These are phyloP conservation scores for Saturnispora kantuleensis DNA, from an alignment of 805 yeast species.

Conservation along the genomic window DNA sequence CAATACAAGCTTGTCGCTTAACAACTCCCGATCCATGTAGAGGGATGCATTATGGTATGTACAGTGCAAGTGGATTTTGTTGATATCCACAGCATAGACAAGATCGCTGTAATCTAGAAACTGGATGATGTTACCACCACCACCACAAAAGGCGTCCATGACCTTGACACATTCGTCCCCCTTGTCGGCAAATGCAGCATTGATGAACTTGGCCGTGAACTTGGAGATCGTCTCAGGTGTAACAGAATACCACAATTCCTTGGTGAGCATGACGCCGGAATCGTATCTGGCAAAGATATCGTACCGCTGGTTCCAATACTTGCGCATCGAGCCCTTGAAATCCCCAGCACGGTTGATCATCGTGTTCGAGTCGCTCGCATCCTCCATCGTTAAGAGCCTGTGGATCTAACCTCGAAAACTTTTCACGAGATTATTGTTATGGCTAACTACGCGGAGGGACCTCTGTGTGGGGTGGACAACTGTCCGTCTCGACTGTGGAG, in stretches of 20 bases:
- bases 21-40: slow-evolving; percentile 4
- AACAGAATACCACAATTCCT: slow-evolving; percentile 78
- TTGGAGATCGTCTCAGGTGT: slow-evolving; percentile 73
- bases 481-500: slow-evolving; percentile 75
- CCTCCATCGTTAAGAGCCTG: neutral
- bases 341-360: slow-evolving; percentile 9
- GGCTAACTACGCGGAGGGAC: slow-evolving; percentile 44
- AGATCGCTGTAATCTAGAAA: slow-evolving; percentile 26
- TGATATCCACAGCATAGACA: slow-evolving; percentile 10
- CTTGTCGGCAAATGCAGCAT: slow-evolving; percentile 67
- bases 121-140: slow-evolving; percentile 79
- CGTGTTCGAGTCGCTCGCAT: slow-evolving; percentile 7
- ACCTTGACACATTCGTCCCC: slow-evolving; percentile 1
- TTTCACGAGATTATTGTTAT: slow-evolving; percentile 5
- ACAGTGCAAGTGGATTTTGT: slow-evolving; percentile 11
- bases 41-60: slow-evolving; percentile 6
- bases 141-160: slow-evolving; percentile 79
- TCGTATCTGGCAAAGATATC: slow-evolving; percentile 53
- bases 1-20: slow-evolving; percentile 2
- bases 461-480: slow-evolving; percentile 81
- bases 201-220: slow-evolving; percentile 44
- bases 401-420: neutral
- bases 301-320: slow-evolving; percentile 58
- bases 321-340: slow-evolving; percentile 24
- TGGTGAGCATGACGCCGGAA: slow-evolving; percentile 57